A percentile compares a stretch with the other conserved stretches of the same genome.
phyloP scores from a whole-genome alignment of 208 protist genomes.

The Zelonia costaricensis region DNA sequence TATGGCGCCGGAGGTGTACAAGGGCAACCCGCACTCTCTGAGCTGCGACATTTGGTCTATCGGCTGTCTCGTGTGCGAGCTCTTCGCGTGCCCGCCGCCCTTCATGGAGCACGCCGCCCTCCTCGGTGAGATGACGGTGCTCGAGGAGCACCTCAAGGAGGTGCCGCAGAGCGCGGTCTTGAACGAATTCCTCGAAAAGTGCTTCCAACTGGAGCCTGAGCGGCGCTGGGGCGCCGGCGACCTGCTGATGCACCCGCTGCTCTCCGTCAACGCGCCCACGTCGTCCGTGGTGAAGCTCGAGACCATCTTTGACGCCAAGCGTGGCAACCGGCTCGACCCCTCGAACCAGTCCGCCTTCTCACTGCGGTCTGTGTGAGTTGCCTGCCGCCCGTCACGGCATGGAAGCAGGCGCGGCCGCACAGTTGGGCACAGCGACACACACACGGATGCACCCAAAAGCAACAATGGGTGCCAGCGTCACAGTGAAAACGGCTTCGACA shows the following conservation, averaged over 20 bases:
- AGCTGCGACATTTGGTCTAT: constrained; percentile 92
- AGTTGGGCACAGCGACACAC: no score
- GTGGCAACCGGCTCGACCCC: constrained; percentile 13
- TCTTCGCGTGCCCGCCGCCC: constrained; percentile 72
- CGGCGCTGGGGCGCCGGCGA: constrained; percentile 57
- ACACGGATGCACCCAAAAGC: constrained; percentile 1
- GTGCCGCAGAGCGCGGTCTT: constrained; percentile 60
- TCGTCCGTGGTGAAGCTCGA: constrained; percentile 55
- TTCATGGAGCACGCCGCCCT: constrained; percentile 80
- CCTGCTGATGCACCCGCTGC: constrained; percentile 72
- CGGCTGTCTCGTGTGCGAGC: constrained; percentile 89
- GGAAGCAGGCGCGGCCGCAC: no score
- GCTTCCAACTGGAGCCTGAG: constrained; percentile 72
- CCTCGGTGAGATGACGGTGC: constrained; percentile 64
- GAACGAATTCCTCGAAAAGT: constrained; percentile 78
- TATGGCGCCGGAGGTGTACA: constrained; percentile 94
- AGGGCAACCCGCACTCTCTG: constrained; percentile 77
- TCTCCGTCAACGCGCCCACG: constrained; percentile 38
- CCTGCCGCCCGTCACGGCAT: no score
- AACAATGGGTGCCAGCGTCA: no score
- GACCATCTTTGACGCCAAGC: constrained; percentile 61
- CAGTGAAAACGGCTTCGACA: no score
- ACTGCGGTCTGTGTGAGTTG: constrained; percentile 38
- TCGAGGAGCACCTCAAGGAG: constrained; percentile 48
- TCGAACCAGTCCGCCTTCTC: constrained; percentile 41